Percentiles rank a stretch among this genome's conserved stretches.
Conservation (phyloP, 306 rosid genomes). For the Senna tora region DNA sequence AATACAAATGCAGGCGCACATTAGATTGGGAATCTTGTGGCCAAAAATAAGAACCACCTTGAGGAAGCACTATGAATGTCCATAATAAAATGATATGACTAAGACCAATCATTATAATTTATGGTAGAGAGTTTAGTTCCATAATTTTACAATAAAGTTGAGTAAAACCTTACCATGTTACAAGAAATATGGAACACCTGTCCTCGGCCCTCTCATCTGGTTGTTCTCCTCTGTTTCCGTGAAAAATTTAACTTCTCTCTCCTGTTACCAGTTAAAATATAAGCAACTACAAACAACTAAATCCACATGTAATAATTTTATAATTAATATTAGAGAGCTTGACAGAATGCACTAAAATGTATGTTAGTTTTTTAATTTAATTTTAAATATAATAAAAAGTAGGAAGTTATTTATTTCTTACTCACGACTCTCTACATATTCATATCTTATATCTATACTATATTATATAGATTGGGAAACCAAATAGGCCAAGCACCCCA, state of each 20-base stretch:
- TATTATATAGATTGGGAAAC: too few relatives aligned
- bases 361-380: too few relatives aligned
- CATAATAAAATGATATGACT: constrained; percentile 40
- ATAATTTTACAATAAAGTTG: constrained; percentile 65
- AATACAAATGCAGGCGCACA: too few relatives aligned
- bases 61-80: constrained; percentile 29
- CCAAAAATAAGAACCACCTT: constrained; percentile 42
- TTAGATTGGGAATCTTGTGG: too few relatives aligned
- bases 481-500: too few relatives aligned
- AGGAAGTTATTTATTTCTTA: too few relatives aligned
- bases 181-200: constrained; percentile 94
- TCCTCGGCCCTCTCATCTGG: constrained; percentile 96
- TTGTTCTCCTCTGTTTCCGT: constrained; percentile 96
- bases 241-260: constrained; percentile 93
- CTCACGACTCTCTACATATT: too few relatives aligned
- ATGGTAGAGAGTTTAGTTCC: constrained; percentile 30
- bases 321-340: too few relatives aligned
- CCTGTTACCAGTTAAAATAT: constrained; percentile 56
- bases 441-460: too few relatives aligned
- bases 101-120: constrained; percentile 37
- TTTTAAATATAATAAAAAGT: too few relatives aligned
- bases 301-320: too few relatives aligned
- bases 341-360: too few relatives aligned
- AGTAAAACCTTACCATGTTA: constrained; percentile 42
- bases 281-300: constrained; percentile 1